Base-by-base conservation (phyloP, 306 rosid species). In the Trichosanthes truncata region DNA sequence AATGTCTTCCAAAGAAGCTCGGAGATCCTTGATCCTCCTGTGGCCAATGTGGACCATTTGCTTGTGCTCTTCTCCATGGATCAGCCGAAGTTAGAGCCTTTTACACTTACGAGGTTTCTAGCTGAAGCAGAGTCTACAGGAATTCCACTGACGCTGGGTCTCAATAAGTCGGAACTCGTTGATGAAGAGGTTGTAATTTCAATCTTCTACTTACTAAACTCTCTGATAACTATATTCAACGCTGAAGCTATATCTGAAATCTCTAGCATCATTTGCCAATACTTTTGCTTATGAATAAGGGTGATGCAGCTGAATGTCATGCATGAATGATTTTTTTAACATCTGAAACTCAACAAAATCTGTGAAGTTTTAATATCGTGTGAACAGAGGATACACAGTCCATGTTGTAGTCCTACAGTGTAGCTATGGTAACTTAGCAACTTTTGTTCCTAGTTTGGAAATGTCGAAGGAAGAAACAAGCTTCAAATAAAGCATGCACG, bases 1-100 rank as follows among this genome's bases (percentile, higher is more conserved):
- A 92, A 92, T 25, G 97, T 95, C 25, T 91, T 91, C 74, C 91
- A 82, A 81, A 80, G 97, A 31, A 85, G 81, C 33, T 89, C 90
- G 1, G 93, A 91, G 88, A 91, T 92, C 62, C 92, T 90, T 10
- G 98, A 95, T n/a, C 97, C 98, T 80, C 97, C 96, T 2, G 91
- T 95, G 33, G 92, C 97, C 29, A 94, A 92, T 80, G 98, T 94
- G 49, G 93, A 92, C 74, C 97, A 86, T 62, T 83, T 95, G 14
- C 92, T 95, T 2, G 90, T 95, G 60, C 87, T 92, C 3, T 95
- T 95, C 83, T 92, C 98, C 31, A 66, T 95, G 48, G 97, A 92
- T 15, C 95, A 90, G 75, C 98, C 98, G 1, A 91, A 77, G 81
- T 80, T 84, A 2, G 97, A 90, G 82, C 89, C 97, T 0, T 95